Evolutionary conservation across 202 grass and related monocot species (phyloP).

Genomic region (Hordeum pubiflorum): DNA sequence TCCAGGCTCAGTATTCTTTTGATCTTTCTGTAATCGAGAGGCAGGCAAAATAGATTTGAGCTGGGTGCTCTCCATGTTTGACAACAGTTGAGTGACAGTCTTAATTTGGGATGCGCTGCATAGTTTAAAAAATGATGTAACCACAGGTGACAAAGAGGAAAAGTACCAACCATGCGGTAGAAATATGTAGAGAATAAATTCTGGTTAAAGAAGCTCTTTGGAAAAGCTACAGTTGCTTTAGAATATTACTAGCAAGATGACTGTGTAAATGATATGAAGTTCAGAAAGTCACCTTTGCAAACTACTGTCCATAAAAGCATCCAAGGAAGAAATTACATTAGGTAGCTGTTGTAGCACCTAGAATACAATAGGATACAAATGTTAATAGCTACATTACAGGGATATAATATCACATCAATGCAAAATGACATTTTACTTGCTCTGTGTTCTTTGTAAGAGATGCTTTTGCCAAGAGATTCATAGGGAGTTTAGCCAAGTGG

Average conservation of each 20-base stretch:
- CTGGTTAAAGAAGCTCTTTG: background rate
- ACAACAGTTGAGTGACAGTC: slow-evolving; percentile 64
- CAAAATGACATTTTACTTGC: slow-evolving; percentile 45
- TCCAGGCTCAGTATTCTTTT: slow-evolving; percentile 18
- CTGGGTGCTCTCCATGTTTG: slow-evolving; percentile 75
- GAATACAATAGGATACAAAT: background rate
- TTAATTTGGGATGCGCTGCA: slow-evolving; percentile 67
- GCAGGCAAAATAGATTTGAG: slow-evolving; percentile 38
- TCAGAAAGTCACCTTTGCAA: slow-evolving; percentile 57
- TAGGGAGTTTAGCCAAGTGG: slow-evolving; percentile 66
- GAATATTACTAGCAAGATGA: slow-evolving; percentile 13
- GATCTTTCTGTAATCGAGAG: slow-evolving; percentile 9
- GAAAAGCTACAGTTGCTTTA: background rate
- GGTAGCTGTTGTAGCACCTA: slow-evolving; percentile 67
- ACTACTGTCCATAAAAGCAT: slow-evolving; percentile 78
- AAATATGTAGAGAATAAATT: slow-evolving; percentile 11
- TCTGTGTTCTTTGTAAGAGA: slow-evolving; percentile 66
- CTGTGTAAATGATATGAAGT: background rate
- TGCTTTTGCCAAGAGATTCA: slow-evolving; percentile 74
- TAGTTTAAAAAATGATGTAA: slow-evolving; percentile 14
- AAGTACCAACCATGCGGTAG: slow-evolving; percentile 1
- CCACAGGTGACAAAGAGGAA: slow-evolving; percentile 3
- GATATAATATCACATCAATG: background rate
- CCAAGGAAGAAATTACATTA: slow-evolving; percentile 75
- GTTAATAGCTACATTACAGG: background rate